phyloP scores from a whole-genome alignment of 225 moss, liverwort and hornwort genomes.

The Marchantia paleacea region DNA sequence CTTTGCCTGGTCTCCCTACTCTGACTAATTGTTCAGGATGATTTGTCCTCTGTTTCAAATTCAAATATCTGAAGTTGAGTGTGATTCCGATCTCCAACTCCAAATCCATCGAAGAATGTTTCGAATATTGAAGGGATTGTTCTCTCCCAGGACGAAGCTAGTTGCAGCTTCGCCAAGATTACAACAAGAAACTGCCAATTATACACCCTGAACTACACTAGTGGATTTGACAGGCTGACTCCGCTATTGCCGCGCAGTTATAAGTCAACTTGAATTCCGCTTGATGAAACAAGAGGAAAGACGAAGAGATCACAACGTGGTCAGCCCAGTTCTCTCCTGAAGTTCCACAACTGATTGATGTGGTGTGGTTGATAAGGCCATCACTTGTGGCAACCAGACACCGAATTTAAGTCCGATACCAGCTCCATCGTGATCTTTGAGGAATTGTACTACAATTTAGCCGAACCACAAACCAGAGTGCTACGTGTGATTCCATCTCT shows the following conservation, averaged over 20 bases:
- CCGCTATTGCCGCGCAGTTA: neutral
- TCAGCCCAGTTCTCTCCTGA: neutral
- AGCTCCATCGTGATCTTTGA: neutral
- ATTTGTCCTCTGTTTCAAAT: too few species aligned
- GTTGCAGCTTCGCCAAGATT: neutral
- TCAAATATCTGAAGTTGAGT: neutral
- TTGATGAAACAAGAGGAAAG: neutral
- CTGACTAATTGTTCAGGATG: too few species aligned
- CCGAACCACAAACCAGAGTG: neutral
- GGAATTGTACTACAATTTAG: neutral
- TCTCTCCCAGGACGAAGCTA: neutral
- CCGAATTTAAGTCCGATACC: neutral
- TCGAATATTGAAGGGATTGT: neutral
- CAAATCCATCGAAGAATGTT: neutral
- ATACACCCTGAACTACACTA: neutral
- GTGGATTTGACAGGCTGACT: neutral
- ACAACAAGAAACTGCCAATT: neutral
- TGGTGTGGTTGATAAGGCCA: neutral
- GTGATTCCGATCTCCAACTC: neutral
- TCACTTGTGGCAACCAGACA: neutral
- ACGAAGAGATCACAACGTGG: neutral
- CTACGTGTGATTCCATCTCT: constrained; percentile 3
- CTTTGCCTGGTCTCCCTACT: too few species aligned
- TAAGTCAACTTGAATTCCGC: neutral
- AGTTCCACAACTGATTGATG: neutral